Evolutionary conservation across 2,329 filamentous ascomycete species (phyloP), one percentile per base, ranked within the genome.

Genomic region (Thielaviopsis populi): DNA sequence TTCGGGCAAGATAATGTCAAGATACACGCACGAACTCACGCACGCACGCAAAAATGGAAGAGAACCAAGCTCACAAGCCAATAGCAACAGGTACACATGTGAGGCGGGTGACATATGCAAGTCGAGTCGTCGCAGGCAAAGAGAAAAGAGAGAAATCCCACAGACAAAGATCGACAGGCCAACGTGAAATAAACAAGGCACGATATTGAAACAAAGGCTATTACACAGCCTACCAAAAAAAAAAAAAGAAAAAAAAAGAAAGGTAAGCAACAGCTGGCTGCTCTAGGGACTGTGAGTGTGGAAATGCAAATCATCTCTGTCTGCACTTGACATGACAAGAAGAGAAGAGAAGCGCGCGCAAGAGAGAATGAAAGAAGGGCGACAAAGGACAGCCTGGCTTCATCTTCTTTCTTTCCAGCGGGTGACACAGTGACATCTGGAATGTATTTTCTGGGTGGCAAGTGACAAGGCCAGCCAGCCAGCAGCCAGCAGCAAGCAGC

Each of bases 71-170:
- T n/a, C n/a, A n/a, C n/a, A n/a, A n/a, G n/a, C n/a, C n/a, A n/a
- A n/a, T n/a, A n/a, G 53, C 15, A 33, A 22, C 2, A 13, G 27
- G 53, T 56, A 56, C 8, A 8, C 15, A 15, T 56, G 53, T 56
- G 53, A n/a, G 53, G 27, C n/a, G 53, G 27, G 27, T 56, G 30
- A 37, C 53, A 56, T 56, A 56, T 37, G 53, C 53, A 56, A 37
- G 53, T 22, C 27, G 53, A 56, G 53, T 56, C 30, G 27, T 19
- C 30, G 50, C 50, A 56, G 27, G 17, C n/a, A 11, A 56, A 6
- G 53, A 37, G 53, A 56, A 56, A 56, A 56, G 53, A 17, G 30
- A 43, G 41, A 54, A 33, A 54, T 30, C 50, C 50, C 50, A 54
- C 50, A 10, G 27, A 15, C 13, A 54, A n/a, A 54, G 22, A 54